Evolutionary conservation across 345 rosid genomes (phyloP), one percentile per base, ranked within the genome.

Genomic region (Populus deltoides): DNA sequence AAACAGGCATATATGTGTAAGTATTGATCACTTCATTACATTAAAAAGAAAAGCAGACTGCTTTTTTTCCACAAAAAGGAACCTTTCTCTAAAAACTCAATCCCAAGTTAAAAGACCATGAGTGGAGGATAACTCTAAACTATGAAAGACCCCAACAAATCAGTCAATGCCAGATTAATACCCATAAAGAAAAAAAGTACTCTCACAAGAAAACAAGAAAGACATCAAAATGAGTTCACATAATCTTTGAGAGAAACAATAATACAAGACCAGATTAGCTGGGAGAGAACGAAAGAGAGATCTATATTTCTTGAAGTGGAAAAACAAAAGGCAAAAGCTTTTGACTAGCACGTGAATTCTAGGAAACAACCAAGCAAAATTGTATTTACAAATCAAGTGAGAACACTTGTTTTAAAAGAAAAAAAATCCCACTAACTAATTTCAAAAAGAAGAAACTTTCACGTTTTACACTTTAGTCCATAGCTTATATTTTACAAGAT

Each of bases 61-160:
- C 59, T 22, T 69, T 77, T 72, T 78, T 67, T 22, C 67, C 74
- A 57, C 68, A 36, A 63, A 74, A 68, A 41, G 51, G 22, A 73
- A 25, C 45, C 16, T 79, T 73, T 53, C 20, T 55, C 41, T 36
- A 13, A 72, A 78, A 72, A 73, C 43, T 27, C 71, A 79, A 79
- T 79, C 68, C 72, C 77, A 53, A 67, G 68, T 68, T 22, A 67
- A 79, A 41, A 55, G 71, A 47, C 61, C 72, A 71, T 38, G 71
- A 51, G 66, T 9, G 66, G 73, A 72, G 66, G 72, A 70, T 39
- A 62, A 71, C 45, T 38, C 15, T 36, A 65, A 70, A 53, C 29
- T 53, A 51, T 27, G 51, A 76, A 57, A 70, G 35, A 57, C 29
- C 69, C 25, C 57, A 47, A 31, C 8, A 70, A 77, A 20, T 5